Evolutionary conservation across 2,329 filamentous ascomycete species (phyloP), one percentile per base, ranked within the genome.

Genomic region (Emmonsia crescens): DNA sequence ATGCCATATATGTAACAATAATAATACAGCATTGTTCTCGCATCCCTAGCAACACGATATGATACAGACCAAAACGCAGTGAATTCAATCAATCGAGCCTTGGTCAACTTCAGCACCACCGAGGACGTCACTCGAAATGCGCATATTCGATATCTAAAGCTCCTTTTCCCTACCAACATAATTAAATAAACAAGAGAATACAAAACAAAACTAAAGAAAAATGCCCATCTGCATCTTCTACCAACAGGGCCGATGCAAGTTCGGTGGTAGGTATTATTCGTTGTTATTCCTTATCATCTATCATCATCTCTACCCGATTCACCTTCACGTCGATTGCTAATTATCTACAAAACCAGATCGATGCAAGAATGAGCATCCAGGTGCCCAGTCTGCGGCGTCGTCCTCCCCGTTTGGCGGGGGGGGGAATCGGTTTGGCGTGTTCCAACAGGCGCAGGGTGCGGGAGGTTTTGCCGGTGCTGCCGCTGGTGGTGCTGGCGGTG

Each of bases 201-300:
- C 14, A 19, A 57, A 12, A 4, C 16, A 29, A 44, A n/a, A 42
- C 2, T 2, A 5, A 57, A 14, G 16, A 16, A 59, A 71, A 21
- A 79, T 79, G 77, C 70, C 70, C 14, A 68, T 87, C 61, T 90
- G 87, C 77, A 80, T 74, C 65, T 89, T 83, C 72, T 90, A 80
- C 69, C 80, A 82, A 70, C 80, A 85, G 71, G 86, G 86, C 51
- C 79, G 78, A 64, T 91, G 87, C 77, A 83, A 77, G 68, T 85
- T 82, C 70, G 86, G 86, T 75, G 78, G 85, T 86, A 77, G 65
- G 79, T 57, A 60, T 49, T n/a, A n/a, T n/a, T n/a, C n/a, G n/a
- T n/a, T n/a, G n/a, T n/a, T n/a, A n/a, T n/a, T n/a, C n/a, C n/a
- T 56, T 58, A 70, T 44, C 68, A 58, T 60, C n/a, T 8, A 52